Conservation (phyloP, 371 early-diverging fungal species). For the Apophysomyces sp. region DNA sequence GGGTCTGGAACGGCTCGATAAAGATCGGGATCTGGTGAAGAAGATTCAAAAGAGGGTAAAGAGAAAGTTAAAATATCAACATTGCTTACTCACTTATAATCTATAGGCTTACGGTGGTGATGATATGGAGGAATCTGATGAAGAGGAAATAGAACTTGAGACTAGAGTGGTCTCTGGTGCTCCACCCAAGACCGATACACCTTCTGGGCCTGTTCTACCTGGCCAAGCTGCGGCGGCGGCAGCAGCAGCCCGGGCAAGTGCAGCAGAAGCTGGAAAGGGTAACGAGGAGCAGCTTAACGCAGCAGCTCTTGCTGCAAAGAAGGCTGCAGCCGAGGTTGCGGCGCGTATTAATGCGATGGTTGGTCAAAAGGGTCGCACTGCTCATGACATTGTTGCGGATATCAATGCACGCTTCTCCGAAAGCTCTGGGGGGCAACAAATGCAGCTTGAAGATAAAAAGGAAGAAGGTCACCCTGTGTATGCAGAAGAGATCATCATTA, state of each 20-base stretch:
- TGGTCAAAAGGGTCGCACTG: conserved; percentile 19
- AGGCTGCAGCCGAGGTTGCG: conserved; percentile 46
- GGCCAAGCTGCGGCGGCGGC: conserved; percentile 51
- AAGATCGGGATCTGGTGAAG: conserved; percentile 89
- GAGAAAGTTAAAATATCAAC: too few species aligned
- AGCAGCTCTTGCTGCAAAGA: conserved; percentile 52
- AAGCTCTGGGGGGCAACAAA: conserved; percentile 5
- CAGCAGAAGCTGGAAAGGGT: conserved; percentile 41
- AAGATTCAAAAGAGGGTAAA: conserved; percentile 84
- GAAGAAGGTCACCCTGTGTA: conserved; percentile 44
- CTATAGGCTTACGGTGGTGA: conserved; percentile 70
- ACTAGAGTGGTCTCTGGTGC: conserved; percentile 24
- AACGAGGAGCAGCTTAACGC: conserved; percentile 38
- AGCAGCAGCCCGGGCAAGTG: conserved; percentile 42
- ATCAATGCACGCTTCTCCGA: conserved; percentile 26
- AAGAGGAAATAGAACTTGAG: conserved; percentile 65
- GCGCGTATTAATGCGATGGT: conserved; percentile 46
- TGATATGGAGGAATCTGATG: conserved; percentile 70
- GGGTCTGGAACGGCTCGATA: conserved; percentile 93
- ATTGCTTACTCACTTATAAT: background rate
- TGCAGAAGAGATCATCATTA: conserved; percentile 91
- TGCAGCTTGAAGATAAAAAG: conserved; percentile 25
- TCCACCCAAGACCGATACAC: conserved; percentile 5
- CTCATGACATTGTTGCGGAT: conserved; percentile 32
- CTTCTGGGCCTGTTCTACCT: conserved; percentile 15